Conservation (phyloP, 352 stramenopile species). For the Pythium grandisporangium region DNA sequence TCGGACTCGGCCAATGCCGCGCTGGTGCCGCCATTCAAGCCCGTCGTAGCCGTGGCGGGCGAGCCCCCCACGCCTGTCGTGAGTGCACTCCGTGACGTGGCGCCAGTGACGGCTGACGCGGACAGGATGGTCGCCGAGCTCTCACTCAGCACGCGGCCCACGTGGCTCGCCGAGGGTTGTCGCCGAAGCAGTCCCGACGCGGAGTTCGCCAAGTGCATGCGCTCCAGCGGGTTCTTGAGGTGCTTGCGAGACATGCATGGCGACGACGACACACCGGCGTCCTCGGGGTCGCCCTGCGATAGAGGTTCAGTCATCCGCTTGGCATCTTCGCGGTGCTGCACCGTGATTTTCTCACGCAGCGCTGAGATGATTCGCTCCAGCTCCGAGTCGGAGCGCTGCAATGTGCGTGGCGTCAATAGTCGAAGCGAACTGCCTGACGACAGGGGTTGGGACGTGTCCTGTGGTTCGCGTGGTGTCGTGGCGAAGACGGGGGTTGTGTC, state of each 20-base stretch:
- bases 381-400: conserved; percentile 42
- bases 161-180: conserved; percentile 10
- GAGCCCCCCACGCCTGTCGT: no score
- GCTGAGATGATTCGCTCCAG: conserved; percentile 61
- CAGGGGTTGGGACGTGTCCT: no score
- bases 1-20: background rate
- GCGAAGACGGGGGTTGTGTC: no score
- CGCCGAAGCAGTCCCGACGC: conserved; percentile 5
- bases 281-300: background rate
- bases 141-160: conserved; percentile 9
- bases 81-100: no score
- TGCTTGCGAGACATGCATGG: conserved; percentile 31
- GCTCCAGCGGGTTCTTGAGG: conserved; percentile 59
- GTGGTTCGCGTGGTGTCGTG: no score
- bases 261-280: background rate
- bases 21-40: background rate
- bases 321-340: conserved; percentile 16
- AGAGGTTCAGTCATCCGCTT: conserved; percentile 6
- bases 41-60: no score
- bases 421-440: no score
- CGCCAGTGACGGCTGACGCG: no score
- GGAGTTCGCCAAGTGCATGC: conserved; percentile 15
- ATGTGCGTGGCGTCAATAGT: conserved; percentile 1
- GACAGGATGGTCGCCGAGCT: conserved; percentile 9
- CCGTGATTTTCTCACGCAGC: conserved; percentile 39